Evolutionary conservation across 2,329 filamentous ascomycete species (phyloP).

Genomic region (Pleomassaria siparia): DNA sequence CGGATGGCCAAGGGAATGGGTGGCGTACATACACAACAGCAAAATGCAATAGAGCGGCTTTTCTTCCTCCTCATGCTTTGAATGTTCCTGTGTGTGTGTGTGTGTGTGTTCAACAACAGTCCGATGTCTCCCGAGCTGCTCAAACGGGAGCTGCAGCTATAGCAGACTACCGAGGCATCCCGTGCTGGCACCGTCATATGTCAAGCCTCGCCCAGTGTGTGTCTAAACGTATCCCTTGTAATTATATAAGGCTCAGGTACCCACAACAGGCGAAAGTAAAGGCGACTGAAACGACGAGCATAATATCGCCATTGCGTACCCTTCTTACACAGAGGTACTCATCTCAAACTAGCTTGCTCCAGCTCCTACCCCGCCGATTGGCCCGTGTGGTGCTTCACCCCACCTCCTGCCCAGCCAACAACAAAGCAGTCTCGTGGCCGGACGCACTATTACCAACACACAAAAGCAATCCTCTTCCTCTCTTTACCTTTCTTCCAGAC

Average conservation of each 20-base stretch:
- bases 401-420: slow-evolving; percentile 25
- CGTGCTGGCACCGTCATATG: slow-evolving; percentile 15
- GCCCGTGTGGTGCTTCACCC: slow-evolving; percentile 30
- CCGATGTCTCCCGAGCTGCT: slow-evolving; percentile 20
- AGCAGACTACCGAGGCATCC: slow-evolving; percentile 22
- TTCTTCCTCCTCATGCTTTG: slow-evolving; percentile 1
- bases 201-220: slow-evolving; percentile 6
- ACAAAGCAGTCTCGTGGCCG: slow-evolving; percentile 27
- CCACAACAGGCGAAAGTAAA: neutral
- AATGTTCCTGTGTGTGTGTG: slow-evolving; percentile 9
- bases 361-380: slow-evolving; percentile 25
- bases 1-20: slow-evolving; percentile 29
- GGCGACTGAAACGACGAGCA: neutral
- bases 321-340: neutral
- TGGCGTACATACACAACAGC: slow-evolving; percentile 32
- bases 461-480: neutral
- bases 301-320: slow-evolving; percentile 1
- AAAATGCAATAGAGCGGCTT: slow-evolving; percentile 5
- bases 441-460: slow-evolving; percentile 19
- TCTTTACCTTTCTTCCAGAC: slow-evolving; percentile 2
- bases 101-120: slow-evolving; percentile 5
- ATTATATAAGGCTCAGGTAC: slow-evolving; percentile 2
- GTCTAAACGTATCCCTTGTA: neutral
- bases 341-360: too few species aligned
- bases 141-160: slow-evolving; percentile 8